Evolutionary conservation across 2,329 filamentous ascomycete genomes (phyloP).

Genomic region (Ophiognomonia clavigignenti-juglandacearum): DNA sequence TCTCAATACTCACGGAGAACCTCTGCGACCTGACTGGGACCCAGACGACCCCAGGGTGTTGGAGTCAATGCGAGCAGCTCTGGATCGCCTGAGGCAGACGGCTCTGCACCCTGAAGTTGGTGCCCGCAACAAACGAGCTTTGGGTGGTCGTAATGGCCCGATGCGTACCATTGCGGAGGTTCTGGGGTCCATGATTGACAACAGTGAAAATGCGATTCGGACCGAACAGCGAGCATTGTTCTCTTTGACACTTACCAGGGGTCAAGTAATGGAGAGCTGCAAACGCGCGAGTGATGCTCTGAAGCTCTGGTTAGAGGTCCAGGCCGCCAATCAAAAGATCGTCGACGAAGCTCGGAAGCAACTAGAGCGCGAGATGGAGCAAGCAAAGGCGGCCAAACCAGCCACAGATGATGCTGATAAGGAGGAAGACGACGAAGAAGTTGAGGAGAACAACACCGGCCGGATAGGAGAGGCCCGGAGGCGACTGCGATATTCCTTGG

Average conservation of each 20-base stretch:
- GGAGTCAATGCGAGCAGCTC: conserved; percentile 73
- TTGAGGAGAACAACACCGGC: conserved; percentile 23
- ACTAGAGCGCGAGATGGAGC: conserved; percentile 46
- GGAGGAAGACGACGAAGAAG: conserved; percentile 28
- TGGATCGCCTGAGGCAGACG: conserved; percentile 73
- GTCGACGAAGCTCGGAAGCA: conserved; percentile 63
- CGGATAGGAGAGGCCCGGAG: conserved; percentile 56
- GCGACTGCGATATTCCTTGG: conserved; percentile 66
- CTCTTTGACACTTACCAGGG: conserved; percentile 58
- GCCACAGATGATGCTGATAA: conserved; percentile 22
- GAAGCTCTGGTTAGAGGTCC: conserved; percentile 41
- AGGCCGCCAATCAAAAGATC: conserved; percentile 40
- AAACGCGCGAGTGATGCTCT: conserved; percentile 64
- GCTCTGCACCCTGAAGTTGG: conserved; percentile 84
- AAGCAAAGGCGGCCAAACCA: conserved; percentile 23
- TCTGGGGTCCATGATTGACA: conserved; percentile 84
- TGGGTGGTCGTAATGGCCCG: conserved; percentile 60
- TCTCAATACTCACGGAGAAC: conserved; percentile 59
- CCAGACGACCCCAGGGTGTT: conserved; percentile 51
- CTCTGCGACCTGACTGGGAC: conserved; percentile 58
- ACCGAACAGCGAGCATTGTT: conserved; percentile 66
- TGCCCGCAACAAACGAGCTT: conserved; percentile 55
- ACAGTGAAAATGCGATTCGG: conserved; percentile 64
- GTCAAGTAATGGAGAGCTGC: conserved; percentile 76
- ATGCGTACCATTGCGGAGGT: conserved; percentile 83